Conservation (phyloP, 1,139 yeast genomes). For the Schizosaccharomyces versatilis region DNA sequence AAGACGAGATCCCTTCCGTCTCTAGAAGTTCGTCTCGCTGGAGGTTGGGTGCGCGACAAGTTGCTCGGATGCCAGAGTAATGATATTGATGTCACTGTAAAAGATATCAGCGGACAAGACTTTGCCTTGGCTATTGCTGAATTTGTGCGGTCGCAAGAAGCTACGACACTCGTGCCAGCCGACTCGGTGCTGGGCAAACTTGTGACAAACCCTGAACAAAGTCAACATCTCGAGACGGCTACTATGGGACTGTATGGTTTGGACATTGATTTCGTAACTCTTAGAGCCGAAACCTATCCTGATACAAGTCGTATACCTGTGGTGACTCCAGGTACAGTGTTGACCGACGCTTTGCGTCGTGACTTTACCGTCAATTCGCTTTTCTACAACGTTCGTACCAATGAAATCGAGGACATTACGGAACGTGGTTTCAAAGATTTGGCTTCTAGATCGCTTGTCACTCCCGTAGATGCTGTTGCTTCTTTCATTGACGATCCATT, state of each 20-base stretch:
- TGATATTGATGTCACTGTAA: conserved; percentile 81
- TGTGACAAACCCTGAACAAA: conserved; percentile 79
- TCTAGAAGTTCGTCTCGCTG: conserved; percentile 46
- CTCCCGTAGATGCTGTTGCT: conserved; percentile 65
- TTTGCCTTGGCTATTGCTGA: conserved; percentile 49
- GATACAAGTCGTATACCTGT: conserved; percentile 60
- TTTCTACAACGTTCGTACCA: conserved; percentile 54
- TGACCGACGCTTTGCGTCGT: conserved; percentile 74
- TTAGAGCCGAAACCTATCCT: conserved; percentile 70
- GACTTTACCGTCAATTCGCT: conserved; percentile 86
- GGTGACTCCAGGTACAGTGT: conserved; percentile 58
- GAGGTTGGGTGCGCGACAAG: conserved; percentile 98
- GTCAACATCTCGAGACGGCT: conserved; percentile 89
- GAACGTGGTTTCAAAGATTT: conserved; percentile 53
- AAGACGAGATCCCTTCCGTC: neutral
- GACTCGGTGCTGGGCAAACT: conserved; percentile 49
- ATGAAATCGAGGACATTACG: conserved; percentile 64
- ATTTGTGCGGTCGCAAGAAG: conserved; percentile 21
- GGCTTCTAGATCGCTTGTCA: conserved; percentile 44
- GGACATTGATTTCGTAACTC: conserved; percentile 79
- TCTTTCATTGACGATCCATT: conserved; percentile 89
- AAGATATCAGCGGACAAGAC: conserved; percentile 60
- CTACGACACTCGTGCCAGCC: conserved; percentile 22
- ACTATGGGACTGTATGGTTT: conserved; percentile 64
- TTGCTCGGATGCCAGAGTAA: conserved; percentile 55